phyloP scores from a whole-genome alignment of 306 rosid species.

The Potentilla sterilis region DNA sequence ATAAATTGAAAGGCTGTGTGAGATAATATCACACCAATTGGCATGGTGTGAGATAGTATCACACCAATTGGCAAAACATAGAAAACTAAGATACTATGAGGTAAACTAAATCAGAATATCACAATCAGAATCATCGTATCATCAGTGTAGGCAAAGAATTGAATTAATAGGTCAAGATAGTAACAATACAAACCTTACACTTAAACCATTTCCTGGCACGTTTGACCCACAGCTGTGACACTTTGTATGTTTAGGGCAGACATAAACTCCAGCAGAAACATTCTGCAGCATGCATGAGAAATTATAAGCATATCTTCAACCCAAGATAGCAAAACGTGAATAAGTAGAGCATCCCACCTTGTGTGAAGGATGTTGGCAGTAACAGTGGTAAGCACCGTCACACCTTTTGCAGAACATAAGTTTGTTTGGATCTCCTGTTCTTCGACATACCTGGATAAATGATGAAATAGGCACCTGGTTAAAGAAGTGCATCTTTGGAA shows the following conservation, averaged over 20 bases:
- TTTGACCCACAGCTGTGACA: slow-evolving; percentile 96
- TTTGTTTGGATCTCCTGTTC: slow-evolving; percentile 94
- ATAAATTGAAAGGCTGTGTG: neutral
- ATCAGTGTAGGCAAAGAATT: neutral
- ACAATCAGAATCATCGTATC: neutral
- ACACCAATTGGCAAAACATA: neutral
- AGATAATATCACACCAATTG: neutral
- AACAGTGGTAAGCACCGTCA: slow-evolving; percentile 97
- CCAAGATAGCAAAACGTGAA: slow-evolving; percentile 13
- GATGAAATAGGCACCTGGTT: neutral
- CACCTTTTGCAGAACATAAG: slow-evolving; percentile 99
- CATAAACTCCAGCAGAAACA: slow-evolving; percentile 86
- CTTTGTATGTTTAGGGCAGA: slow-evolving; percentile 88
- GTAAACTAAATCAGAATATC: neutral
- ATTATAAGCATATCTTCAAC: slow-evolving; percentile 28
- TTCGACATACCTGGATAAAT: slow-evolving; percentile 75
- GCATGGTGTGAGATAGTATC: neutral
- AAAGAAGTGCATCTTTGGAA: neutral
- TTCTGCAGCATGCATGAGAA: slow-evolving; percentile 59
- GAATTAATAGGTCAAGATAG: neutral
- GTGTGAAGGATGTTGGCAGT: slow-evolving; percentile 94
- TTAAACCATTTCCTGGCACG: slow-evolving; percentile 96
- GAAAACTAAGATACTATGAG: neutral
- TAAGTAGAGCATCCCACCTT: slow-evolving; percentile 57
- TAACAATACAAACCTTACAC: slow-evolving; percentile 69